Evolutionary conservation across 257 asterid genomes (phyloP).

Genomic region (Nicotiana attenuata): DNA sequence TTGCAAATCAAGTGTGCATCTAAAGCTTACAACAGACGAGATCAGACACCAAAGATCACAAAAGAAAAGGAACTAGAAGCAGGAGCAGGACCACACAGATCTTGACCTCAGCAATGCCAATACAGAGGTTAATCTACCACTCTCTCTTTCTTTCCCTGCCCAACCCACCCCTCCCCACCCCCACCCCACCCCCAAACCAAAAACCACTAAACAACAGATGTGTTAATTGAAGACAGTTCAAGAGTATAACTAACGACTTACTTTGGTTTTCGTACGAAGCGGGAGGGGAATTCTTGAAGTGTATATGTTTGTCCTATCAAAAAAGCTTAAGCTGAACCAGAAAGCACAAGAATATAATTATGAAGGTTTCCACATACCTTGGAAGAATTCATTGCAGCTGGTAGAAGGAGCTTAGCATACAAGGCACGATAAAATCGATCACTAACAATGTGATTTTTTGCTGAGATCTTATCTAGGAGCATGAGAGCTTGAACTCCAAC

Average conservation of each 20-base stretch:
- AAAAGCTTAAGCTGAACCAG: background rate
- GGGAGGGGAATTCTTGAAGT: background rate
- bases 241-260: too few species aligned
- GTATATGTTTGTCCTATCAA: background rate
- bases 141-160: background rate
- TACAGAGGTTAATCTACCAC: background rate
- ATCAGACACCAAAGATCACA: constrained; percentile 7
- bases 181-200: background rate
- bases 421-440: constrained; percentile 96
- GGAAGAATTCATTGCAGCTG: constrained; percentile 95
- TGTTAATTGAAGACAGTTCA: background rate
- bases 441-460: constrained; percentile 84
- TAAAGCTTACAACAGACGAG: background rate
- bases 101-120: background rate
- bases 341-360: background rate
- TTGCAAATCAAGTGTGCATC: background rate
- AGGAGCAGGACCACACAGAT: background rate
- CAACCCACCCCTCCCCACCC: background rate
- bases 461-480: constrained; percentile 94
- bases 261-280: too few species aligned
- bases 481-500: constrained; percentile 96
- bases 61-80: background rate
- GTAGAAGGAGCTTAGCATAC: constrained; percentile 84
- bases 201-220: background rate
- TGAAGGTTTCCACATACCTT: constrained; percentile 43